A percentile compares a stretch with the other conserved stretches of the same genome.
These are phyloP conservation scores for Pseudoneurospora amorphoporcata DNA, from an alignment of 495 filamentous ascomycete genomes.

Conservation along the genomic window DNA sequence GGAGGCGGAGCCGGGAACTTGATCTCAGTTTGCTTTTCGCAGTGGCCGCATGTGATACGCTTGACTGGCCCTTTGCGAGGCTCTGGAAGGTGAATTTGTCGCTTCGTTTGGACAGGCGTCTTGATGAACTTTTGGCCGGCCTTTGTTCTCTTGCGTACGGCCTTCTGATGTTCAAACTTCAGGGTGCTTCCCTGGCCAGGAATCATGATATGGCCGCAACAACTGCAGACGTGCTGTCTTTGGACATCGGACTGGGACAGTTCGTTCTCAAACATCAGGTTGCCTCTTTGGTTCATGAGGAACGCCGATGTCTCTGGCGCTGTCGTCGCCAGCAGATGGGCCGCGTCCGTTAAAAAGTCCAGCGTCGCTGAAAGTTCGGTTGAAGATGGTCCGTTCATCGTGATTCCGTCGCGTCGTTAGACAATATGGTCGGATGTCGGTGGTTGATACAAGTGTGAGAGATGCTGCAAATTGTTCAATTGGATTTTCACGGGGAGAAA, in stretches of 20 bases:
- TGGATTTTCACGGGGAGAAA: background rate
- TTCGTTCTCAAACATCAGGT: constrained; percentile 32
- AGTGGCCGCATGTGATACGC: constrained; percentile 35
- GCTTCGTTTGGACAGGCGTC: background rate
- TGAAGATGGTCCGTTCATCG: constrained; percentile 15
- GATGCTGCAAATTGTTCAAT: background rate
- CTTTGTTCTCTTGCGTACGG: constrained; percentile 3
- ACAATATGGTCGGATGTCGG: background rate
- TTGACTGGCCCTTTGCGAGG: constrained; percentile 20
- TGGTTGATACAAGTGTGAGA: background rate
- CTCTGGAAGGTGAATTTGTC: background rate
- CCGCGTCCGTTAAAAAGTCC: constrained; percentile 38
- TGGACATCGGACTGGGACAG: constrained; percentile 31
- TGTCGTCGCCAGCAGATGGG: constrained; percentile 34
- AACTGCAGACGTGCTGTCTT: constrained; percentile 36
- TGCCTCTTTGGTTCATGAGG: constrained; percentile 35
- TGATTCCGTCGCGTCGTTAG: background rate
- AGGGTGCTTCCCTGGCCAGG: constrained; percentile 30
- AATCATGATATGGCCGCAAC: constrained; percentile 44
- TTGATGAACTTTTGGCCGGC: background rate
- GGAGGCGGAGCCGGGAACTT: constrained; percentile 21
- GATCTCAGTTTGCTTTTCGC: constrained; percentile 29
- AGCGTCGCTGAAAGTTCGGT: constrained; percentile 21
- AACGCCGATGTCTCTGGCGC: constrained; percentile 40
- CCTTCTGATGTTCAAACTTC: constrained; percentile 22